Base-by-base conservation (phyloP, 2,329 filamentous ascomycete species). In the Purpureocillium lavendulum region DNA sequence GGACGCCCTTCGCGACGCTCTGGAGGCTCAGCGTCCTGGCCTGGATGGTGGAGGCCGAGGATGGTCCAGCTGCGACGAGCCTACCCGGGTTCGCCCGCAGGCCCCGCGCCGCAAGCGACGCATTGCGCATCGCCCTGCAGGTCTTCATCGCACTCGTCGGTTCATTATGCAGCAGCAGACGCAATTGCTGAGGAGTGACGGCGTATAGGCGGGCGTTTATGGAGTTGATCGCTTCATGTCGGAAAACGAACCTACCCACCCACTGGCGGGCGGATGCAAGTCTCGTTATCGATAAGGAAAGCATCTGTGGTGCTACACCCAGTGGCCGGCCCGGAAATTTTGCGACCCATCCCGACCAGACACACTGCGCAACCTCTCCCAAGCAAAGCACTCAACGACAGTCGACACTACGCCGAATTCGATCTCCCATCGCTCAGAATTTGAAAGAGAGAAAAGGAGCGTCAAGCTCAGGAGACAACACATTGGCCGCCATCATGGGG, bases 401-500 rank as follows among this genome's bases (percentile, higher is more conserved):
- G n/a, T 30, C 11, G 12, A 30, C 11, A 30, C 29, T 4, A 30
- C 29, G 12, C n/a, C 29, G 5, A 6, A 4, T 13, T 12, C 29
- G 13, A 30, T 13, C 29, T 12, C 11, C 29, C 29, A 13, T 12
- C 29, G 12, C 13, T 12, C 29, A 14, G 6, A 7, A 13, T 33
- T 32, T 2, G n/a, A n/a, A n/a, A n/a, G n/a, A n/a, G n/a, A n/a
- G n/a, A n/a, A n/a, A n/a, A n/a, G n/a, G n/a, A n/a, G n/a, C n/a
- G n/a, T n/a, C n/a, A n/a, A n/a, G n/a, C n/a, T n/a, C n/a, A n/a
- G n/a, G n/a, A 28, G 13, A 18, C 29, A 26, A 10, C 29, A n/a
- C 38, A 16, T 28, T 38, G 31, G 6, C 29, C 11, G 11, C 13
- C 29, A 46, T 26, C 33, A 62, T 62, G 59, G 53, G 43, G 36